Evolutionary conservation across 2,329 filamentous ascomycete species (phyloP), one percentile per base, ranked within the genome.

Genomic region (Fusarium chaquense): DNA sequence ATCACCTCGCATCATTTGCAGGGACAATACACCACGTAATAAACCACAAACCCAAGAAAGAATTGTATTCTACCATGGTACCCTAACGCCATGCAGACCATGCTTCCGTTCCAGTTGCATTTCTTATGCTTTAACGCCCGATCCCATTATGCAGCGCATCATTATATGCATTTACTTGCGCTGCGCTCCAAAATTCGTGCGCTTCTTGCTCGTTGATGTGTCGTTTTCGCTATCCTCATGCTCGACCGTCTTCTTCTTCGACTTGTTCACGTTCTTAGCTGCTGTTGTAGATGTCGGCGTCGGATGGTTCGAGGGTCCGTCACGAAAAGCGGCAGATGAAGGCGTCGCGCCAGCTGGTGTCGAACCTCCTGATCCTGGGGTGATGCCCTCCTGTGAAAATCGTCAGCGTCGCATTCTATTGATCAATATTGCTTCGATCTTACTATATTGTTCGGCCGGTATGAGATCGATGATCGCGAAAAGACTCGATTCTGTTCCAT

Each of bases 401-500:
- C 6, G 40, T 70, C 30, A 71, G 69, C 33, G 24, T 35, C n/a
- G 56, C 26, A 30, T 20, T 41, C 28, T 28, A 2, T 40, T 15
- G 15, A 28, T n/a, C n/a, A 41, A 2, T 24, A 20, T 20, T 35
- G 15, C 57, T 18, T 35, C 59, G 18, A n/a, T 62, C 76, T 62
- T 76, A 81, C 80, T 60, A 76, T 72, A 46, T 76, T 79, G 43
- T 77, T 81, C 15, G 83, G 80, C 64, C 87, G 86, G 71, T 89
- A 89, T 3, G 87, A 90, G 40, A 90, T 83, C n/a, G 89, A 88
- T 20, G 87, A 88, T 70, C 85, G 82, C 61, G 89, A 88, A 79
- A 95, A 95, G 57, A 95, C 90, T 68, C 91, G 85, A 77, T 93
- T 92, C 72, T 87, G 86, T 54, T 94, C 92, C 65, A 85, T 85